Evolutionary conservation across 495 filamentous ascomycete genomes (phyloP).

Genomic region (Acidomyces sp.): DNA sequence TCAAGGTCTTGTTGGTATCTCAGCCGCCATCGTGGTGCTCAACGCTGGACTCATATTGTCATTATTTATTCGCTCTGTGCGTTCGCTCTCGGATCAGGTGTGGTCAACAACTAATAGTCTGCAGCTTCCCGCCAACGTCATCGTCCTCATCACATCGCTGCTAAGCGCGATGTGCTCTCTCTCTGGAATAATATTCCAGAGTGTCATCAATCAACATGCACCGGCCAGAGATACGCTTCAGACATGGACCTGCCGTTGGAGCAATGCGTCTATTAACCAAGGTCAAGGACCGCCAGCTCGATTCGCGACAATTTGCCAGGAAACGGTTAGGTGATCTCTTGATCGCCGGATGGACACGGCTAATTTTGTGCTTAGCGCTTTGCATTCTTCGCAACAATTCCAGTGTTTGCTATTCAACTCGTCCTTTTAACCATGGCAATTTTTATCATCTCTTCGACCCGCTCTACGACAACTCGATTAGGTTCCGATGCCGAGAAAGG

Average conservation of each 20-base stretch:
- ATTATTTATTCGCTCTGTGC: slow-evolving; percentile 14
- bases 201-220: slow-evolving; percentile 24
- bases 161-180: slow-evolving; percentile 22
- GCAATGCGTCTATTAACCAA: slow-evolving; percentile 1
- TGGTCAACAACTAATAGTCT: neutral
- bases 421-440: slow-evolving; percentile 9
- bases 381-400: slow-evolving; percentile 19
- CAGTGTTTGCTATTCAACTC: slow-evolving; percentile 18
- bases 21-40: slow-evolving; percentile 19
- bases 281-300: slow-evolving; percentile 5
- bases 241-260: slow-evolving; percentile 24
- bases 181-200: slow-evolving; percentile 24
- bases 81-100: slow-evolving; percentile 12
- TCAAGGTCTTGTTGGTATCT: slow-evolving; percentile 23
- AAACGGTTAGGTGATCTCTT: slow-evolving; percentile 11
- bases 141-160: slow-evolving; percentile 20
- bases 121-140: slow-evolving; percentile 17
- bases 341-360: neutral
- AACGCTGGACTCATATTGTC: slow-evolving; percentile 18
- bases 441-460: neutral
- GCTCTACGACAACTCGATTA: neutral
- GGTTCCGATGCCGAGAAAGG: slow-evolving; percentile 8
- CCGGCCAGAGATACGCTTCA: slow-evolving; percentile 24
- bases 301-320: slow-evolving; percentile 14
- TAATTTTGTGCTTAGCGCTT: slow-evolving; percentile 11